Evolutionary conservation across 139 green algal genomes (phyloP).

Genomic region (Chlamydomonas applanata): DNA sequence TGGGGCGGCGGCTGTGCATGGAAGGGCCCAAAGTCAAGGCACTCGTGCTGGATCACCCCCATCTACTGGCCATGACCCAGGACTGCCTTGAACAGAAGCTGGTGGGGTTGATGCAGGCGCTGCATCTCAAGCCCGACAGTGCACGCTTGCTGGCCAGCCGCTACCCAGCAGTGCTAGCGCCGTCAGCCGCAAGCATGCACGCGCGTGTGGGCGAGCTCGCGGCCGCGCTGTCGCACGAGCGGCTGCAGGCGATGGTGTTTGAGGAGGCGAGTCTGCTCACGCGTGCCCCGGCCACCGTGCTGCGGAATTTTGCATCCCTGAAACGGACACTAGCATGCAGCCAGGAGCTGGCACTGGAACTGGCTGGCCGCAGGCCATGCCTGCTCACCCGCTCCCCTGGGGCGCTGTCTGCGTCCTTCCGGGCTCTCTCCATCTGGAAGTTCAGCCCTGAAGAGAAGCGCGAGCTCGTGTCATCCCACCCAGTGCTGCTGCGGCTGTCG

Average conservation of each 20-base stretch:
- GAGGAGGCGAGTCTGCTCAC: constrained; percentile 28
- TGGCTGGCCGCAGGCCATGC: constrained; percentile 20
- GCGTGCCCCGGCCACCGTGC: neutral
- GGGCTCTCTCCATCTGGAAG: constrained; percentile 47
- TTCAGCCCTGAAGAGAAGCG: constrained; percentile 32
- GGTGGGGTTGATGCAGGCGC: neutral
- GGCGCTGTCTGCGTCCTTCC: constrained; percentile 16
- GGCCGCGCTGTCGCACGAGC: neutral
- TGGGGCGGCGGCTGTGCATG: neutral
- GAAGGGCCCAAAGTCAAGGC: neutral
- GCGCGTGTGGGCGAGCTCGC: constrained; percentile 7
- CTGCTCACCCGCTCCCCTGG: constrained; percentile 27
- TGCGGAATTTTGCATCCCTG: constrained; percentile 9
- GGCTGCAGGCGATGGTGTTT: constrained; percentile 7
- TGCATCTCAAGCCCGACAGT: neutral
- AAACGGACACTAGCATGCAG: constrained; percentile 12
- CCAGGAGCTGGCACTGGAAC: neutral
- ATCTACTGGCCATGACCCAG: neutral
- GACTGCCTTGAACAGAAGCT: constrained; percentile 15
- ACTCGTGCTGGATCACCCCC: constrained; percentile 9
- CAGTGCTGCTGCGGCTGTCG: constrained; percentile 45
- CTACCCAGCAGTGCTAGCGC: constrained; percentile 29
- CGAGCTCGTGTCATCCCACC: constrained; percentile 26
- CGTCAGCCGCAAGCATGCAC: neutral
- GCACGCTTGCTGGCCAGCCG: neutral